Evolutionary conservation across 192 early-diverging fungal species (phyloP), one percentile per base, ranked within the genome.

Genomic region (Mortierella claussenii): DNA sequence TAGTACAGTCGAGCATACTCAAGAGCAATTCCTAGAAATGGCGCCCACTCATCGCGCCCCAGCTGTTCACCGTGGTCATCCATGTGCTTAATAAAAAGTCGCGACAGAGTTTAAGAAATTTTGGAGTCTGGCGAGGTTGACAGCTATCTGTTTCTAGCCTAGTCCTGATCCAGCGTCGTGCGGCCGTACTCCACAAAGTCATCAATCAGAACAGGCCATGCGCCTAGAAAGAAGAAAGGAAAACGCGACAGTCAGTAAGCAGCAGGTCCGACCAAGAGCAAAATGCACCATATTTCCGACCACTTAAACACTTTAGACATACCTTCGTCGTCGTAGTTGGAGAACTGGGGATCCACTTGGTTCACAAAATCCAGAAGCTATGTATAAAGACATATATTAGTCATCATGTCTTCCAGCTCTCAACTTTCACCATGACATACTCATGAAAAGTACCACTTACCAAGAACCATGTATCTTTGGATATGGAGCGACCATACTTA

Each of bases 181-280:
- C 71, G 71, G 18, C 71, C 71, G 40, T 69, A 79, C 43, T 79
- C 78, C 36, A 79, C 78, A 71, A 79, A 79, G 45, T 91, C 87
- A 61, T 95, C 93, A 71, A 95, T 93, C 30, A 95, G 79, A 54
- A 91, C 87, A 13, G 93, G 93, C 93, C 93, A 95, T 42, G 93
- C 93, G 34, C 92, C 86, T 74, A 73, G n/a, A 43, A 13, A 24
- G 1, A 53, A 4, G 23, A 27, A 28, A 43, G 3, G 2, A 49
- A 49, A 49, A 54, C 17, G 21, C 23, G 3, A 45, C 4, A n/a
- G 20, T 3, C 43, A 45, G 4, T 45, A 20, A 13, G 4, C 15
- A 4, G 43, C 17, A 4, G 15, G 7, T 4, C 15, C 4, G 2
- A 45, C 20, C 52, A 32, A 10, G 12, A 33, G 2, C 31, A 54